Evolutionary conservation across 1,284 basidiomycete species (phyloP), one percentile per base, ranked within the genome.

Genomic region (Trametes sp.): DNA sequence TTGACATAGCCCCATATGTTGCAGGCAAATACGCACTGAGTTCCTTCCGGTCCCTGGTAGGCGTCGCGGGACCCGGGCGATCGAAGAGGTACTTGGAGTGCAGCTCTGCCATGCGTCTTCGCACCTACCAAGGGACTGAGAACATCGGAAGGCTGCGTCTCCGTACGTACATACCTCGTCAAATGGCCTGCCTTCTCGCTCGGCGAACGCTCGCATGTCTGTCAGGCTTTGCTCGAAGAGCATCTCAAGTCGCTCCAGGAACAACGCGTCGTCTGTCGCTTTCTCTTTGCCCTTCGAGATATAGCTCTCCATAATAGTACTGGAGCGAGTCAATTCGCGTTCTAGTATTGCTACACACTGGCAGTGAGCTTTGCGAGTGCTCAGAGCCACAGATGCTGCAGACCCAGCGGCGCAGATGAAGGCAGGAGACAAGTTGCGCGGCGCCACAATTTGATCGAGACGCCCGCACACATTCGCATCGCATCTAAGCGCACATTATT

Each of bases 121-220:
- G 78, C 49, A 84, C 84, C 86, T 88, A 73, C 48, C 19, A 50
- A 16, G 36, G 13, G 4, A 24, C n/a, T 64, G 13, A 58, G 56
- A 44, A 33, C 7, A 23, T 33, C 44, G n/a, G 24, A n/a, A 11
- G 19, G 5, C 26, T 13, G 11, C n/a, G 19, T 9, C 28, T 31
- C 35, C 8, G n/a, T n/a, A 2, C 28, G 3, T 26, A 76, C 74
- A 68, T 70, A 87, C 87, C 81, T 88, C 82, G 67, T 88, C 84
- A 63, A 85, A 84, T n/a, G 85, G 74, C 38, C 80, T 78, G 51
- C 74, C 71, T 73, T 90, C 88, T 68, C 87, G 77, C 56, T 83
- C 80, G 46, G 87, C 82, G 71, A 89, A 89, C 0, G 82, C 78
- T 54, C 76, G 81, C 36, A 89, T 79, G 54, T 88, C 87, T n/a